These are phyloP conservation scores for Penicillium salamii DNA, from an alignment of 495 filamentous ascomycete genomes.

Conservation along the genomic window DNA sequence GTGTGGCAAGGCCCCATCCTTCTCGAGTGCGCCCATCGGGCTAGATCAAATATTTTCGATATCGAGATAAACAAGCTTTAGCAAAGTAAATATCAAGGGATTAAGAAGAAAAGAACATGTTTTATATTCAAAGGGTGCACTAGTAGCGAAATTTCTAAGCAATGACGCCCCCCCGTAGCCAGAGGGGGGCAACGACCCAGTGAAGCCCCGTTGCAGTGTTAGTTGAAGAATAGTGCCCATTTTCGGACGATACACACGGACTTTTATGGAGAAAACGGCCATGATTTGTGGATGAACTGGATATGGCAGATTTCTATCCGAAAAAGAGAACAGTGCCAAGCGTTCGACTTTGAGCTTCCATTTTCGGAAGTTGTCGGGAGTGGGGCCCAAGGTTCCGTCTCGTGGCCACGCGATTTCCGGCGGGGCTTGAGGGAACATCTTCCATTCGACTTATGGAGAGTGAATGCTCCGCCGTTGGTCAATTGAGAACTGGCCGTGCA, in stretches of 20 bases:
- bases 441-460: too few relatives aligned
- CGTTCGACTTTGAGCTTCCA: slow-evolving; percentile 12
- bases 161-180: not conserved
- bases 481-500: too few relatives aligned
- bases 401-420: not conserved
- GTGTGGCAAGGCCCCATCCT: not conserved
- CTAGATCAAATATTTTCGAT: not conserved
- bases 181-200: not conserved
- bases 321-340: slow-evolving; percentile 6
- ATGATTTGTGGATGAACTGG: slow-evolving; percentile 3
- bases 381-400: slow-evolving; percentile 14
- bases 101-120: too few relatives aligned
- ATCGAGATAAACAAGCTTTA: too few relatives aligned
- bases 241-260: not conserved
- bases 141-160: slow-evolving; percentile 4
- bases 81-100: too few relatives aligned
- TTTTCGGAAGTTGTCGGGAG: slow-evolving; percentile 21
- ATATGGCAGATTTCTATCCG: not conserved
- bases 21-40: not conserved
- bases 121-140: not conserved
- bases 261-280: not conserved
- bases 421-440: too few relatives aligned
- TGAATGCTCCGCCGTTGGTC: too few relatives aligned
- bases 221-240: slow-evolving; percentile 1
- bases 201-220: slow-evolving; percentile 1